These are phyloP conservation scores for Strigomonas culicis DNA, from an alignment of 208 protist species.

Conservation along the genomic window DNA sequence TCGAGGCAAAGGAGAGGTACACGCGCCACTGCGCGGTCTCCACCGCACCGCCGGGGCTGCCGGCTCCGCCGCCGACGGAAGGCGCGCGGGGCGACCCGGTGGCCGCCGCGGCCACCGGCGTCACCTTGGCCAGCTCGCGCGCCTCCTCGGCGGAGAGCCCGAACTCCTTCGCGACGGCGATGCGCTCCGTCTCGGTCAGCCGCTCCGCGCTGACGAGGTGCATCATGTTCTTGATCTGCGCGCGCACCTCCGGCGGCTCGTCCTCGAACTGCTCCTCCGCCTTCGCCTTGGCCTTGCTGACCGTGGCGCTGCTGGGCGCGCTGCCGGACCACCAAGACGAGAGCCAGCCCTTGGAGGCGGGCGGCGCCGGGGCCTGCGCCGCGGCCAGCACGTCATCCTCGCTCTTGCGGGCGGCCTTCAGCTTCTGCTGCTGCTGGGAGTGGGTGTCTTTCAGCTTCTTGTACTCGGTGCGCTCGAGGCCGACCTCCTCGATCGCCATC, in stretches of 20 bases:
- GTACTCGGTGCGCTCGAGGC: slow-evolving; percentile 33
- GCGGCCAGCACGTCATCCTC: neutral
- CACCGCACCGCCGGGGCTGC: no score
- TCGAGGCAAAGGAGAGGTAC: slow-evolving; percentile 4
- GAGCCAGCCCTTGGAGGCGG: slow-evolving; percentile 4
- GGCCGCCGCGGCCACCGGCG: neutral
- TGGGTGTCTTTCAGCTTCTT: slow-evolving; percentile 1
- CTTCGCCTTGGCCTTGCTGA: neutral
- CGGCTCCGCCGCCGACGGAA: no score
- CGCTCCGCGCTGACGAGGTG: slow-evolving; percentile 46
- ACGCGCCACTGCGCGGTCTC: slow-evolving; percentile 4
- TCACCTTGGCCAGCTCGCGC: neutral
- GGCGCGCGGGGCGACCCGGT: neutral
- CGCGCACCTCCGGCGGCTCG: slow-evolving; percentile 19
- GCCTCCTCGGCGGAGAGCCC: slow-evolving; percentile 46
- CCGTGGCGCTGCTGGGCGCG: no score
- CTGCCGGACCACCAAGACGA: slow-evolving; percentile 8
- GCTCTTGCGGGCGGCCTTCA: no score
- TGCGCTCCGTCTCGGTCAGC: slow-evolving; percentile 59
- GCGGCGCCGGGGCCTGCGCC: neutral
- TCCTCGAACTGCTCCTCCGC: slow-evolving; percentile 5
- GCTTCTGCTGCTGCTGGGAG: slow-evolving; percentile 5
- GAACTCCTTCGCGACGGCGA: slow-evolving; percentile 63
- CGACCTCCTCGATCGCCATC: slow-evolving; percentile 32
- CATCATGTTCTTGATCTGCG: slow-evolving; percentile 48